Conservation (phyloP, 768 basidiomycete species). For the Albatrellus ellisii region DNA sequence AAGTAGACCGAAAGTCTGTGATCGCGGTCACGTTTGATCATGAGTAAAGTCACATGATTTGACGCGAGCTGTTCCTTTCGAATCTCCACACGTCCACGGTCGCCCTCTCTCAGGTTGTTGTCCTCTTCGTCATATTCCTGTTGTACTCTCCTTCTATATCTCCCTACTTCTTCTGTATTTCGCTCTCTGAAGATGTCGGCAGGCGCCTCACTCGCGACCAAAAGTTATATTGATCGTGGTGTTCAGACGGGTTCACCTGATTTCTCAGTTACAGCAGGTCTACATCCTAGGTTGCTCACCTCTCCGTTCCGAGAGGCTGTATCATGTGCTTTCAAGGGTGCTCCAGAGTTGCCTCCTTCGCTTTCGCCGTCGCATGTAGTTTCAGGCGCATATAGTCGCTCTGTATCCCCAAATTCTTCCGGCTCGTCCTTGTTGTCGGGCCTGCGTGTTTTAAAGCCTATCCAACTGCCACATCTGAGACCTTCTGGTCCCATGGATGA, state of each 20-base stretch:
- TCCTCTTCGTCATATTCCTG: too few species aligned
- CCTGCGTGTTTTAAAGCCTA: constrained; percentile 6
- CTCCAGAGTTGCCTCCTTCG: neutral
- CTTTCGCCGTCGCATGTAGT: constrained; percentile 1
- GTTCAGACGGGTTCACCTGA: constrained; percentile 11
- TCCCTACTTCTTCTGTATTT: too few species aligned
- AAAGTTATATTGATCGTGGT: constrained; percentile 11
- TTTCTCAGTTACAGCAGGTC: neutral
- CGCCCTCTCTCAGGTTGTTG: too few species aligned
- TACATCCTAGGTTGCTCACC: neutral
- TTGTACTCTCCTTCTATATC: too few species aligned
- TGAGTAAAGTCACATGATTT: too few species aligned
- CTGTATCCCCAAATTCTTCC: neutral
- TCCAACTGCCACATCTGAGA: constrained; percentile 8
- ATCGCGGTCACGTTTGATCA: too few species aligned
- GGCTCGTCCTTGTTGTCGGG: neutral
- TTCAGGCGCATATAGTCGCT: constrained; percentile 12
- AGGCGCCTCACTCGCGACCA: neutral
- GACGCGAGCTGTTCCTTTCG: too few species aligned
- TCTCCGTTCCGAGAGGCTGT: neutral
- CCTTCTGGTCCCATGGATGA: constrained; percentile 5
- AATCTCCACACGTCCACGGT: too few species aligned
- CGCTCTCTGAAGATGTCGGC: neutral
- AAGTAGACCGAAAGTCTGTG: too few species aligned
- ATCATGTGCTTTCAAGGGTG: neutral